A percentile compares a stretch with the other conserved stretches of the same genome.
These are phyloP conservation scores for Xylaria grammica DNA, from an alignment of 495 filamentous ascomycete genomes.

Conservation along the genomic window DNA sequence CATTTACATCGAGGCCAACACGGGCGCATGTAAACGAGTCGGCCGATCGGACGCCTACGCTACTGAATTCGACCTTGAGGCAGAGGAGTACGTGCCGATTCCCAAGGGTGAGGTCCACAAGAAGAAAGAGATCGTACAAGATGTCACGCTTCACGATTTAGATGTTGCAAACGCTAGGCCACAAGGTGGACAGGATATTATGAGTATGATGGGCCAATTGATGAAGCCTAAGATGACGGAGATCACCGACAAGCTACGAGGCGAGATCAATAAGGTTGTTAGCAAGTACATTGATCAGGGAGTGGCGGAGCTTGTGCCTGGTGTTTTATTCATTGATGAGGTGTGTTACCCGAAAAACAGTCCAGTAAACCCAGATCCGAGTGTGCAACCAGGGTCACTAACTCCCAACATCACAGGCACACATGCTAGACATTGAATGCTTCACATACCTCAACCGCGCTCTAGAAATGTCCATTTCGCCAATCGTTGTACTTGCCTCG, in stretches of 20 bases:
- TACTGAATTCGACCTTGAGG: slow-evolving; percentile 97
- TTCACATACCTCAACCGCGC: slow-evolving; percentile 99
- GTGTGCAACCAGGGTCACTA: not conserved
- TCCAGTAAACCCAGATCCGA: not conserved
- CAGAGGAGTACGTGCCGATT: slow-evolving; percentile 97
- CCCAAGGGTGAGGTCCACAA: slow-evolving; percentile 99
- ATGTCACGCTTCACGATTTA: slow-evolving; percentile 94
- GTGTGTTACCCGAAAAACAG: slow-evolving; percentile 52
- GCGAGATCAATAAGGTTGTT: slow-evolving; percentile 98
- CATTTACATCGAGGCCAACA: slow-evolving; percentile 98
- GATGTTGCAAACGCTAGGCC: slow-evolving; percentile 96
- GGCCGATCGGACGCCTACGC: slow-evolving; percentile 94
- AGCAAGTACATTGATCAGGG: slow-evolving; percentile 98
- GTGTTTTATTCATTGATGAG: slow-evolving; percentile 98
- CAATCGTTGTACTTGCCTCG: slow-evolving; percentile 95
- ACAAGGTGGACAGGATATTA: slow-evolving; percentile 95
- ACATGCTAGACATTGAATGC: slow-evolving; percentile 99
- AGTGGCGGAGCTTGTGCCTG: slow-evolving; percentile 95
- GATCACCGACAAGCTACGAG: slow-evolving; percentile 93
- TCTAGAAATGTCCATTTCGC: slow-evolving; percentile 88
- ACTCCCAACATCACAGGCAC: slow-evolving; percentile 63
- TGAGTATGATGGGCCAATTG: slow-evolving; percentile 99
- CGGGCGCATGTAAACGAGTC: slow-evolving; percentile 94
- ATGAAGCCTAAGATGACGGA: slow-evolving; percentile 99
- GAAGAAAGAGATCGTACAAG: slow-evolving; percentile 99